Evolutionary conservation across 768 basidiomycete species (phyloP).

Genomic region (Coprinopsis strossmayeri): DNA sequence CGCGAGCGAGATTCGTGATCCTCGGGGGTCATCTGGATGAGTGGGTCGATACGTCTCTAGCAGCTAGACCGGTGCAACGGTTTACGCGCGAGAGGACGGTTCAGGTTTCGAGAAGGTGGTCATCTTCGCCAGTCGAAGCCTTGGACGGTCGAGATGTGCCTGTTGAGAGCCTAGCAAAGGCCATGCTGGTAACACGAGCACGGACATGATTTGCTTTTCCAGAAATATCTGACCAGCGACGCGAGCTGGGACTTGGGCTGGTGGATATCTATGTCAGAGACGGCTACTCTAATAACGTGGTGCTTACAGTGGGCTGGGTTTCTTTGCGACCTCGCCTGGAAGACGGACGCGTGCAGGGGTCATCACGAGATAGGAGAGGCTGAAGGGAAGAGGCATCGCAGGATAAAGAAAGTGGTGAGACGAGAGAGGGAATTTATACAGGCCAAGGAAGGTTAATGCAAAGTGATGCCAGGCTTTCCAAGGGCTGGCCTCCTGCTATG

Average conservation of each 20-base stretch:
- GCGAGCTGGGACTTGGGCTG: slow-evolving; percentile 3
- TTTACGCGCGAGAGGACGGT: too few species aligned
- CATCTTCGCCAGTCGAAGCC: neutral
- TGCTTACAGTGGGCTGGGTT: slow-evolving; percentile 6
- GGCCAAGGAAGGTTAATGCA: neutral
- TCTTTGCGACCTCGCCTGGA: slow-evolving; percentile 29
- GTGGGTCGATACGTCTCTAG: too few species aligned
- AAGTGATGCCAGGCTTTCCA: too few species aligned
- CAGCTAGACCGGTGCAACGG: too few species aligned
- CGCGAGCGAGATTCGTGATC: too few species aligned
- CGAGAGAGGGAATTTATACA: neutral
- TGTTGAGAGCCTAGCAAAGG: neutral
- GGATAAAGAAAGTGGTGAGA: neutral
- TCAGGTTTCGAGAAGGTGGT: slow-evolving; percentile 1
- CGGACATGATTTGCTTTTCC: slow-evolving; percentile 21
- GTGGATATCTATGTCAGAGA: neutral
- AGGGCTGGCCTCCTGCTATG: neutral
- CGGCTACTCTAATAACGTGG: neutral
- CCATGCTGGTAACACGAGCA: slow-evolving; percentile 11
- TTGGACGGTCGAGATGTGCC: neutral
- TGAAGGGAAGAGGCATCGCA: slow-evolving; percentile 26
- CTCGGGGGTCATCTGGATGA: neutral
- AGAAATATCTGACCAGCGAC: slow-evolving; percentile 18
- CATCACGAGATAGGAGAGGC: slow-evolving; percentile 46
- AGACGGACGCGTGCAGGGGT: slow-evolving; percentile 47